Conservation (phyloP, 352 stramenopile genomes). For the Globisporangium acanthophoron region DNA sequence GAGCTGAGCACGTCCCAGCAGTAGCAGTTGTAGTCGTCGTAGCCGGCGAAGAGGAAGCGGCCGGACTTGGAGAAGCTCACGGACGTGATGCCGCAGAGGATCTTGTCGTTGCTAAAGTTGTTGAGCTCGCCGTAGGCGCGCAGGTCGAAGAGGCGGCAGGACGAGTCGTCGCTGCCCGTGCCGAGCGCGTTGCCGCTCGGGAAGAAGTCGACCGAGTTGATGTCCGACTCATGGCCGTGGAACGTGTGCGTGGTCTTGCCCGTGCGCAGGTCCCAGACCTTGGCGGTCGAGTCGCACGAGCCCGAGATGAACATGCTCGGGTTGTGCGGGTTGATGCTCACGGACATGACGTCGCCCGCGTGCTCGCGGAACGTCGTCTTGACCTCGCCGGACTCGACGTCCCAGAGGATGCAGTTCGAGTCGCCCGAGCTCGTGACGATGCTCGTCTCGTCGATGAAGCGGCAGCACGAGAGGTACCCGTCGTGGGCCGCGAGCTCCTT, state of each 20-base stretch:
- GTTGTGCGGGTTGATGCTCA: slow-evolving; percentile 94
- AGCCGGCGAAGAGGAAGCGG: slow-evolving; percentile 96
- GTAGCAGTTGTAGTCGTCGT: slow-evolving; percentile 98
- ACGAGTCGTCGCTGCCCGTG: slow-evolving; percentile 97
- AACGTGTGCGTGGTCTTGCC: slow-evolving; percentile 96
- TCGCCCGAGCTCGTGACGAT: slow-evolving; percentile 95
- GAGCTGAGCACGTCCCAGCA: slow-evolving; percentile 96
- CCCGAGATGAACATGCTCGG: slow-evolving; percentile 97
- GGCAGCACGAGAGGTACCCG: slow-evolving; percentile 97
- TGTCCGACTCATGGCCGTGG: slow-evolving; percentile 96
- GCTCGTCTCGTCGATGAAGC: slow-evolving; percentile 94
- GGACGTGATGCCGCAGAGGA: slow-evolving; percentile 96
- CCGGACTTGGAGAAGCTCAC: slow-evolving; percentile 95
- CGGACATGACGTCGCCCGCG: slow-evolving; percentile 95
- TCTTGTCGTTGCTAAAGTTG: slow-evolving; percentile 96
- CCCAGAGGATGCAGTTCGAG: slow-evolving; percentile 99
- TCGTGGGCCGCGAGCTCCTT: slow-evolving; percentile 97
- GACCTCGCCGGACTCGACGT: slow-evolving; percentile 92
- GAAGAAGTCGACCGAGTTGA: slow-evolving; percentile 99
- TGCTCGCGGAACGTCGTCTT: slow-evolving; percentile 97
- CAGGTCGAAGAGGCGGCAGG: slow-evolving; percentile 96
- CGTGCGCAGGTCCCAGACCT: slow-evolving; percentile 97
- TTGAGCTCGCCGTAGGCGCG: slow-evolving; percentile 96
- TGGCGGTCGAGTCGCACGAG: slow-evolving; percentile 95
- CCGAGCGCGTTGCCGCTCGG: slow-evolving; percentile 93